Evolutionary conservation across 257 asterid genomes (phyloP).

Genomic region (Scutellaria barbata): DNA sequence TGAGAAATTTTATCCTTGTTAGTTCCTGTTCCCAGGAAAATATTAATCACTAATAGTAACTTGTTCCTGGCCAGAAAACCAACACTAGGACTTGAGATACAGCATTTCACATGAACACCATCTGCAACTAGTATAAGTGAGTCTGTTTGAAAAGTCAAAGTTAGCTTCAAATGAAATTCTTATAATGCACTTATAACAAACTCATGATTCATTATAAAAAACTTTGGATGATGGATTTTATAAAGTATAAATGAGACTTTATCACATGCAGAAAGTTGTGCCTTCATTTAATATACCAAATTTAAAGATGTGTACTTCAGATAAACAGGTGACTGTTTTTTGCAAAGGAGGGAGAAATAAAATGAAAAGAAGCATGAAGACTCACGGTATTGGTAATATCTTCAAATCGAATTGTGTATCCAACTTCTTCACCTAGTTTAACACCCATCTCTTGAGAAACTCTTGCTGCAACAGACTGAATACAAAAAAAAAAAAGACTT

Average conservation of each 20-base stretch:
- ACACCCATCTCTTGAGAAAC: conserved; percentile 97
- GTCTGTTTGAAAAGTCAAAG: background rate
- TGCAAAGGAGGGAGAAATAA: background rate
- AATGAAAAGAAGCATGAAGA: conserved; percentile 28
- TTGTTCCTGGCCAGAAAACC: conserved; percentile 11
- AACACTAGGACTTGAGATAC: background rate
- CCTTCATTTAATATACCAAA: too few relatives aligned
- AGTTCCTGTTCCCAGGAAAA: conserved; percentile 61
- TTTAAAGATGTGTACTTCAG: too few relatives aligned
- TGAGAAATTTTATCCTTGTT: conserved; percentile 84
- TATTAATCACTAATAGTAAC: conserved; percentile 26
- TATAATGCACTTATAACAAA: too few relatives aligned
- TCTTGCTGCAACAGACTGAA: conserved; percentile 84
- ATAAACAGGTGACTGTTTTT: too few relatives aligned
- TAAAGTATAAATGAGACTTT: too few relatives aligned
- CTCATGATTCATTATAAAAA: too few relatives aligned
- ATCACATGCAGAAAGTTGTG: too few relatives aligned
- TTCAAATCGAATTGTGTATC: conserved; percentile 96
- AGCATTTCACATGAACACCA: conserved; percentile 8
- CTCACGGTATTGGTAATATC: conserved; percentile 78
- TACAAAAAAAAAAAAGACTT: conserved; percentile 30
- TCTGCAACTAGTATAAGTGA: conserved; percentile 22
- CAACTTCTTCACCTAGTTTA: conserved; percentile 92
- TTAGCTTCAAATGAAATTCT: too few relatives aligned
- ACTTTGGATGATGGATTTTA: too few relatives aligned